Evolutionary conservation across 2,329 filamentous ascomycete species (phyloP), one percentile per base, ranked within the genome.

Genomic region (Epichloe uncinata): DNA sequence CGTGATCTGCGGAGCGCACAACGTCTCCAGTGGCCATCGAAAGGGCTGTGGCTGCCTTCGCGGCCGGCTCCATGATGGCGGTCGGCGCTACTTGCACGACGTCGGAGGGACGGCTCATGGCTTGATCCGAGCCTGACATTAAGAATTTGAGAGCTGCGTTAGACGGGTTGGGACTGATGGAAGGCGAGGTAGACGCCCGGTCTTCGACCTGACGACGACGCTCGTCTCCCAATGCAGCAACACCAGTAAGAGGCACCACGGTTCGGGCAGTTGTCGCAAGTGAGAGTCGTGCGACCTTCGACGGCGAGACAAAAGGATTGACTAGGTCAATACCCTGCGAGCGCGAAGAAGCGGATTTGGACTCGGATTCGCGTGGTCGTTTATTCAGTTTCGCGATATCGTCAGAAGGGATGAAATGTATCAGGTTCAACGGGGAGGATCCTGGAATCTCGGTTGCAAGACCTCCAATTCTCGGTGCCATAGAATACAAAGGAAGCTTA

Each of bases 21-120:
- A 63, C 58, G 50, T 61, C 60, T 42, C 60, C 62, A 47, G 66
- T 56, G 36, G 63, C 58, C 52, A 67, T 59, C 37, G 65, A 59
- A 35, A 58, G 62, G 48, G 56, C 62, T 51, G 65, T 63, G 38
- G 58, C 58, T 6, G 64, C 61, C 52, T 69, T 72, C 42, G 64
- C 59, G 3, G 66, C 65, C 7, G 67, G 58, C 22, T 72, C 70
- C 61, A 72, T 72, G 45, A 66, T 63, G 16, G 70, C 68, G 12
- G 70, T 72, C 1, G 70, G 68, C 47, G 66, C 69, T 34, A 61
- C 50, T 54, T 62, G 68, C n/a, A 73, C 71, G 54, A 69, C 71
- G 61, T 80, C 77, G 50, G 72, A 67, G n/a, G 75, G 67, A 52
- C 74, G 75, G 61, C 75, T 79, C 68, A 81, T 75, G 45, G 69